phyloP scores from a whole-genome alignment of 345 rosid species.

The Melaleuca alternifolia region DNA sequence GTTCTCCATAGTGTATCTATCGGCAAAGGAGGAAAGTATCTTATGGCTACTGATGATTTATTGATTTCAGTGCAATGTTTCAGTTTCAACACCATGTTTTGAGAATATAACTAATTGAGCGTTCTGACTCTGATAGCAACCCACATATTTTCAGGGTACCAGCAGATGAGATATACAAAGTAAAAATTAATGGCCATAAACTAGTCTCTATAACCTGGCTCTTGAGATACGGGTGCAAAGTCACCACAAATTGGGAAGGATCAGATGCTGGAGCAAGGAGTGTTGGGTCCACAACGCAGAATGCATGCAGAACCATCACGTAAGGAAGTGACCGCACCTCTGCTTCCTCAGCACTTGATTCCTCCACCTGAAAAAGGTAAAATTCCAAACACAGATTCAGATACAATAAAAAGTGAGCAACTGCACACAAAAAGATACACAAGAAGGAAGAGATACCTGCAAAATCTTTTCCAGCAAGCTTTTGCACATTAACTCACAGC shows the following conservation, averaged over 20 bases:
- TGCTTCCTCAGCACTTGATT: conserved; percentile 56
- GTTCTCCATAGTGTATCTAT: background rate
- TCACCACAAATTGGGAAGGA: conserved; percentile 88
- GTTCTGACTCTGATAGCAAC: background rate
- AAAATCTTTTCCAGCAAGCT: conserved; percentile 89
- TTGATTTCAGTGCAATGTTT: background rate
- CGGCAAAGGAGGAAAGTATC: background rate
- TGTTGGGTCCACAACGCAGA: conserved; percentile 89
- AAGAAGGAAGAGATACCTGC: conserved; percentile 43
- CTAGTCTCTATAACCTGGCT: conserved; percentile 45
- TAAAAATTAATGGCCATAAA: background rate
- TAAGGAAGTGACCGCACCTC: conserved; percentile 69
- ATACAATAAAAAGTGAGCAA: background rate
- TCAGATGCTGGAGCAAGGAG: conserved; percentile 88
- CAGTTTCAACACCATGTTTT: background rate
- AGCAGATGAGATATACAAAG: background rate
- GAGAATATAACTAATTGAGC: background rate
- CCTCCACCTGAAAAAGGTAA: conserved; percentile 58
- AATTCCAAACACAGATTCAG: conserved; percentile 1
- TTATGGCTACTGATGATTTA: background rate
- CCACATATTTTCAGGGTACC: background rate
- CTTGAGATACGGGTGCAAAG: conserved; percentile 93
- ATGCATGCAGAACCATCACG: conserved; percentile 81
- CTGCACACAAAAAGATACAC: background rate
- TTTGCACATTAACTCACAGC: conserved; percentile 96